A percentile compares a stretch with the other conserved stretches of the same genome.
Conservation (phyloP, 176 grass and related monocot species). For the Themeda triandra region DNA sequence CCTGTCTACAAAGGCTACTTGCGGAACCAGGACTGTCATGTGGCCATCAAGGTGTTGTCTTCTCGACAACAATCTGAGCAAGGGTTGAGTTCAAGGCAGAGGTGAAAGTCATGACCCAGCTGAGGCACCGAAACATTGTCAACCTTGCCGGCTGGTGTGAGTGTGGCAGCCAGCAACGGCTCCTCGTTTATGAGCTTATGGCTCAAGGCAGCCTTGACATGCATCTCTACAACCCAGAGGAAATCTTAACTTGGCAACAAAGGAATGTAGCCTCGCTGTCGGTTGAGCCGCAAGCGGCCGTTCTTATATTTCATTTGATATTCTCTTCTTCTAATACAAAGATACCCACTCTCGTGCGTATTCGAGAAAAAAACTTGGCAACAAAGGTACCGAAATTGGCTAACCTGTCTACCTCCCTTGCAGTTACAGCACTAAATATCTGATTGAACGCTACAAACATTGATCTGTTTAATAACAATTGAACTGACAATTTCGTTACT, state of each 20-base stretch:
- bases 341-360: no score
- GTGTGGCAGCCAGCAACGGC: neutral
- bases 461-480: neutral
- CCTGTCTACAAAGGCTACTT: neutral
- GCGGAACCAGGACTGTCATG: neutral
- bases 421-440: no score
- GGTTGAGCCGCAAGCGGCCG: no score
- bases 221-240: neutral
- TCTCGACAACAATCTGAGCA: neutral
- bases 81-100: neutral
- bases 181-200: neutral
- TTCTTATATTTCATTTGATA: no score
- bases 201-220: neutral
- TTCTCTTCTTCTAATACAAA: no score
- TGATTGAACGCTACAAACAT: no score
- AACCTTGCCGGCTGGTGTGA: neutral
- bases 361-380: neutral
- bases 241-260: neutral
- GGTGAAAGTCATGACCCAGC: neutral
- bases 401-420: no score
- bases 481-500: no score
- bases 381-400: neutral
- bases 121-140: neutral
- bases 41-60: neutral
- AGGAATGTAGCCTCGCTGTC: no score